phyloP scores from a whole-genome alignment of 2,329 filamentous ascomycete genomes.

The Colletotrichum liriopes region DNA sequence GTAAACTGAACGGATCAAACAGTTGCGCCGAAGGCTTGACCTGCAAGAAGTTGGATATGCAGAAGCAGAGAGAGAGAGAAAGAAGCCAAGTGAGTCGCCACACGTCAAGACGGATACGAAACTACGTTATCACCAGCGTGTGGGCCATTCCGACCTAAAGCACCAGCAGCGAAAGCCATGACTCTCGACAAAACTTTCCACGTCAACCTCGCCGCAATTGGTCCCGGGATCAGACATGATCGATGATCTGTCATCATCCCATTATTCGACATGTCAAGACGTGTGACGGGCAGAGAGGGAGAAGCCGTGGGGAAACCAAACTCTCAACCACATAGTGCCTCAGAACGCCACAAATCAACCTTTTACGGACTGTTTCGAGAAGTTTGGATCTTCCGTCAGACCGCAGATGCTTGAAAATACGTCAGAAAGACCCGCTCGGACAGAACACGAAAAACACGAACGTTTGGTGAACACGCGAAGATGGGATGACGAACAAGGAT shows the following conservation, averaged over 20 bases:
- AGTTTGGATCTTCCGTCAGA: slow-evolving; percentile 3
- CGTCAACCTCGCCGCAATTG: neutral
- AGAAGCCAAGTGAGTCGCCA: neutral
- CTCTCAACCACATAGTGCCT: slow-evolving; percentile 20
- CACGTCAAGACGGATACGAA: slow-evolving; percentile 13
- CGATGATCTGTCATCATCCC: slow-evolving; percentile 20
- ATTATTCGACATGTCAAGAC: slow-evolving; percentile 14
- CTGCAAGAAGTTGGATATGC: neutral
- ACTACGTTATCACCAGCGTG: neutral
- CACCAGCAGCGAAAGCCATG: neutral
- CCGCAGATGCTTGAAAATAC: neutral
- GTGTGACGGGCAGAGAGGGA: neutral
- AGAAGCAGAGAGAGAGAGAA: neutral
- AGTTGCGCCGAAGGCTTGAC: neutral
- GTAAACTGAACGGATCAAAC: neutral
- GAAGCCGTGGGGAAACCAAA: slow-evolving; percentile 10
- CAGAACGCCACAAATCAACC: slow-evolving; percentile 13
- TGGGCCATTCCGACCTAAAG: neutral
- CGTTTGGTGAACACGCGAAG: slow-evolving; percentile 7
- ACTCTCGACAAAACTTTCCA: slow-evolving; percentile 33
- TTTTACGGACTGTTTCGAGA: slow-evolving; percentile 29
- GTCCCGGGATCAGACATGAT: slow-evolving; percentile 14
- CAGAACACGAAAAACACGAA: slow-evolving; percentile 14
- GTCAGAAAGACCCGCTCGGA: slow-evolving; percentile 8
- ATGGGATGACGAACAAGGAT: neutral